These are phyloP conservation scores for Oidiodendron maius DNA, from an alignment of 495 filamentous ascomycete species.

Conservation along the genomic window DNA sequence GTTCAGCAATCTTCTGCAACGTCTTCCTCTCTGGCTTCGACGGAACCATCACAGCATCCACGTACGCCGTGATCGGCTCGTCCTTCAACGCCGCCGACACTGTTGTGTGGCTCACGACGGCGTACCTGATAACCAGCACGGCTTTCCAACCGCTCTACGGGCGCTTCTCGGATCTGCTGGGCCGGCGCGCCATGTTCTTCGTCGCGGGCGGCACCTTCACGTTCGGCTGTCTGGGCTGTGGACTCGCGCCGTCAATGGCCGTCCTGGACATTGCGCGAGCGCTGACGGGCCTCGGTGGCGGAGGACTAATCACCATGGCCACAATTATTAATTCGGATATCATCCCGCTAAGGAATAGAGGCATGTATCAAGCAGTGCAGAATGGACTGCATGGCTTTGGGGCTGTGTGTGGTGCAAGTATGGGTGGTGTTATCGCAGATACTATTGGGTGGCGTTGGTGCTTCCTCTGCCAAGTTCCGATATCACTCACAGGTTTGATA, in stretches of 20 bases:
- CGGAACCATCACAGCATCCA: slow-evolving; percentile 60
- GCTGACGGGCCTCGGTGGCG: slow-evolving; percentile 50
- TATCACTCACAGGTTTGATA: slow-evolving; percentile 46
- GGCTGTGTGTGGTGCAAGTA: slow-evolving; percentile 39
- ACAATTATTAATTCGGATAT: slow-evolving; percentile 63
- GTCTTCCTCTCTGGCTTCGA: slow-evolving; percentile 63
- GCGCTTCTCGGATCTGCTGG: slow-evolving; percentile 26
- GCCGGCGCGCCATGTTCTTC: slow-evolving; percentile 34
- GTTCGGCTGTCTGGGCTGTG: slow-evolving; percentile 41
- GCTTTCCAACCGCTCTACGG: slow-evolving; percentile 21
- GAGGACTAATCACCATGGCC: slow-evolving; percentile 30
- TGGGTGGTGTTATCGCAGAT: slow-evolving; percentile 44
- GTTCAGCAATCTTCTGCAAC: slow-evolving; percentile 56
- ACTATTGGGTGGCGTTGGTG: slow-evolving; percentile 46
- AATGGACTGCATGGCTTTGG: slow-evolving; percentile 58
- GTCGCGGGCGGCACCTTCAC: slow-evolving; percentile 40
- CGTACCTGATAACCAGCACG: slow-evolving; percentile 21
- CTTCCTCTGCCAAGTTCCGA: slow-evolving; percentile 40
- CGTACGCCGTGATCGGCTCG: slow-evolving; percentile 58
- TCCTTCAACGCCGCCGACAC: slow-evolving; percentile 46
- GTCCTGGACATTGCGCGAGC: slow-evolving; percentile 40
- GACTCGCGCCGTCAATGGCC: slow-evolving; percentile 32
- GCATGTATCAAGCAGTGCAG: slow-evolving; percentile 60
- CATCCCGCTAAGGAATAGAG: slow-evolving; percentile 55
- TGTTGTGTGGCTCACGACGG: slow-evolving; percentile 27